A percentile compares a stretch with the other conserved stretches of the same genome.
Conservation (phyloP, 2,329 filamentous ascomycete species). For the Aspergillus fructus region DNA sequence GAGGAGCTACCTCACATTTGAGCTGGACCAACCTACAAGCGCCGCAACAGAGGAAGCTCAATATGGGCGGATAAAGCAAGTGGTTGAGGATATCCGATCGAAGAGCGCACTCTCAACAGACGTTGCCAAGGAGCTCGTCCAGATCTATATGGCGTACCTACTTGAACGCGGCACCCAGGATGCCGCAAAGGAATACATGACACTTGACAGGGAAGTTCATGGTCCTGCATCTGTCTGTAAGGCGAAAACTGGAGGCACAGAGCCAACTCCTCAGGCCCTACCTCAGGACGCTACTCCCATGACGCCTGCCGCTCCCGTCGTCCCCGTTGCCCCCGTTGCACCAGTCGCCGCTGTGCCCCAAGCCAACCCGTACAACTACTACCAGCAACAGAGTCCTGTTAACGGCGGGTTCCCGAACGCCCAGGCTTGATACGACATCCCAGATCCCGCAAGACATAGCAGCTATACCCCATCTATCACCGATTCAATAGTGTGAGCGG, state of each 20-base stretch:
- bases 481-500: conserved; percentile 1
- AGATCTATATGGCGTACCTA: conserved; percentile 79
- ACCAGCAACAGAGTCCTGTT: conserved; percentile 31
- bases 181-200: conserved; percentile 81
- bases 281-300: conserved; percentile 14
- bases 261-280: conserved; percentile 19
- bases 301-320: conserved; percentile 12
- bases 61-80: conserved; percentile 72
- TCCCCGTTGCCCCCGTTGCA: conserved; percentile 16
- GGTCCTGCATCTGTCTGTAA: conserved; percentile 53
- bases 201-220: conserved; percentile 81
- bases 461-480: neutral
- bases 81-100: conserved; percentile 71
- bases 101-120: conserved; percentile 69
- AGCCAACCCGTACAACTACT: conserved; percentile 30
- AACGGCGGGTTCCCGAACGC: conserved; percentile 23
- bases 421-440: conserved; percentile 14
- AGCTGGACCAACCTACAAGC: conserved; percentile 76
- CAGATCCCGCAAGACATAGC: neutral
- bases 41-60: conserved; percentile 64
- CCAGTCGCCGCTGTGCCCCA: conserved; percentile 19
- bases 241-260: conserved; percentile 26
- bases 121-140: conserved; percentile 71
- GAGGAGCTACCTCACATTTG: conserved; percentile 84
- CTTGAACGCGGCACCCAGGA: conserved; percentile 79